Evolutionary conservation across 371 early-diverging fungal genomes (phyloP).

Genomic region (Mitosporidium daphniae): DNA sequence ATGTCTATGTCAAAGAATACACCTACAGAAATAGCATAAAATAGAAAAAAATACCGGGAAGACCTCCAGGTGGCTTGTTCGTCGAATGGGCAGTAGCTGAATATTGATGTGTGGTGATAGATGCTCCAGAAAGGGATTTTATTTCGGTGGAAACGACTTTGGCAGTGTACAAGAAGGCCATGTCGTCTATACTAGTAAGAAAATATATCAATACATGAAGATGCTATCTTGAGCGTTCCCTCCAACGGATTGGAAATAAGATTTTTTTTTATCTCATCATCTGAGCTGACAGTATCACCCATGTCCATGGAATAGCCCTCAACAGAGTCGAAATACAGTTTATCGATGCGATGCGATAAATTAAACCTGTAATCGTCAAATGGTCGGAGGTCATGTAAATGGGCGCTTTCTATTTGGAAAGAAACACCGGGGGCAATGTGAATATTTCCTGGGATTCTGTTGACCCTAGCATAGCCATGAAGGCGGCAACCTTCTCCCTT

Average conservation of each 20-base stretch:
- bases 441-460: slow-evolving; percentile 52
- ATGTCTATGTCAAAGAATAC: slow-evolving; percentile 75
- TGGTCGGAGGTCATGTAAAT: slow-evolving; percentile 33
- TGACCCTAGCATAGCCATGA: slow-evolving; percentile 32
- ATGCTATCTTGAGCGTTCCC: too few relatives aligned
- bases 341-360: too few relatives aligned
- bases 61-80: slow-evolving; percentile 1
- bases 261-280: too few relatives aligned
- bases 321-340: too few relatives aligned
- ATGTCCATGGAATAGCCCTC: too few relatives aligned
- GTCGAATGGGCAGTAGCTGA: slow-evolving; percentile 48
- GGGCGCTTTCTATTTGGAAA: slow-evolving; percentile 26
- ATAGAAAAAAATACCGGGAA: slow-evolving; percentile 1
- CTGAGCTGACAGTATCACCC: too few relatives aligned
- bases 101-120: slow-evolving; percentile 47
- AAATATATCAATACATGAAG: too few relatives aligned
- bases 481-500: slow-evolving; percentile 53
- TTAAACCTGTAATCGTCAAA: slow-evolving; percentile 11
- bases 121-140: slow-evolving; percentile 17
- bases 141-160: slow-evolving; percentile 64
- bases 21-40: slow-evolving; percentile 10
- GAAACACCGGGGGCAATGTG: slow-evolving; percentile 60
- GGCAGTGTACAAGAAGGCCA: slow-evolving; percentile 55
- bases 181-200: too few relatives aligned
- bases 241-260: too few relatives aligned